A percentile compares a stretch with the other conserved stretches of the same genome.
Conservation (phyloP, 805 yeast genomes). For the Candida xyloterini region DNA sequence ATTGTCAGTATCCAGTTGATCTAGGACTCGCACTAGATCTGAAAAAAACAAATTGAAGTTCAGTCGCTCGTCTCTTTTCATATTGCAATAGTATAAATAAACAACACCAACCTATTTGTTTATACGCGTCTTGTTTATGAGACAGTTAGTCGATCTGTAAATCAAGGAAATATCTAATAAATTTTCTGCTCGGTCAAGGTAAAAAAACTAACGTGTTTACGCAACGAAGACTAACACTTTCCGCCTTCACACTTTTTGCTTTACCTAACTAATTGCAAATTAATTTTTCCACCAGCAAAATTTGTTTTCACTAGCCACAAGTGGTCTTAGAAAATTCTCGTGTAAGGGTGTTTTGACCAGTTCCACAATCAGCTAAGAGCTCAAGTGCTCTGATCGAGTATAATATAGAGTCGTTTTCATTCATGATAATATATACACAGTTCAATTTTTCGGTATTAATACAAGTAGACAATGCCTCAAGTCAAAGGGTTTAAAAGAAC, state of each 20-base stretch:
- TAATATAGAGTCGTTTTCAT: no score
- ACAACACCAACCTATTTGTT: no score
- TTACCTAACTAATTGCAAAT: conserved; percentile 4
- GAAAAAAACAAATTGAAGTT: conserved; percentile 17
- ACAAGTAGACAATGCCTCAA: no score
- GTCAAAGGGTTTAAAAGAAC: no score
- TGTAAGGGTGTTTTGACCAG: no score
- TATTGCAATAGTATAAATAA: background rate
- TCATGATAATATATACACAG: no score
- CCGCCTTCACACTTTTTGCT: background rate
- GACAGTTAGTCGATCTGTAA: background rate
- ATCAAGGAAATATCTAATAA: background rate
- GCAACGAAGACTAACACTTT: background rate
- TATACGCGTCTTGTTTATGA: background rate
- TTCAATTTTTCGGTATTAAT: no score
- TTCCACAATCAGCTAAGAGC: no score
- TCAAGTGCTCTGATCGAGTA: no score
- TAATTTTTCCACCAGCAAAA: conserved; percentile 1
- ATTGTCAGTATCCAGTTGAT: conserved; percentile 18
- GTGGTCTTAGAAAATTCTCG: background rate
- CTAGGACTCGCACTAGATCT: conserved; percentile 24
- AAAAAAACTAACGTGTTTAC: conserved; percentile 1
- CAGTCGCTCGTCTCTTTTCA: conserved; percentile 7
- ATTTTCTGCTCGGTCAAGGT: background rate
- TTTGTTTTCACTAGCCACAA: conserved; percentile 1